Conservation (phyloP, 495 filamentous ascomycete genomes). For the Cercophora newfieldiana region DNA sequence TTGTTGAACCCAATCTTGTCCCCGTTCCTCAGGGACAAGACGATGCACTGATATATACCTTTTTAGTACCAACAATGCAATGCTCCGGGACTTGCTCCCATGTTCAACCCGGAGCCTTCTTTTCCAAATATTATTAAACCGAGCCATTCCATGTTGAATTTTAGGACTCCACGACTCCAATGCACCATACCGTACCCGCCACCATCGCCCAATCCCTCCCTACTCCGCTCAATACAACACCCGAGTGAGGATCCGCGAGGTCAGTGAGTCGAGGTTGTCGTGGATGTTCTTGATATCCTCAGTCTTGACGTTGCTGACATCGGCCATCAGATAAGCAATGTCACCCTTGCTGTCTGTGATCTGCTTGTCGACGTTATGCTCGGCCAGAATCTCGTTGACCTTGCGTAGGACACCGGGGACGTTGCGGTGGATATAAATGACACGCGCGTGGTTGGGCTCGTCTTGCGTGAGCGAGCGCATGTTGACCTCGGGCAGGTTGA, state of each 20-base stretch:
- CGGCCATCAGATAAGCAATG: slow-evolving; percentile 95
- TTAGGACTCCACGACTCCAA: slow-evolving; percentile 28
- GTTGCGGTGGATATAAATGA: slow-evolving; percentile 95
- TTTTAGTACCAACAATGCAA: background rate
- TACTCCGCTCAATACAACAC: slow-evolving; percentile 69
- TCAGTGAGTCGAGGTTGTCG: slow-evolving; percentile 75
- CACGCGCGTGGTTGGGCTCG: slow-evolving; percentile 81
- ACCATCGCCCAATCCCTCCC: background rate
- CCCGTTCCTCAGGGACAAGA: background rate
- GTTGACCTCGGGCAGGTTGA: slow-evolving; percentile 93
- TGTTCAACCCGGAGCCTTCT: no score
- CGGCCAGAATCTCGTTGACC: slow-evolving; percentile 88
- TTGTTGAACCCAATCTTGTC: background rate
- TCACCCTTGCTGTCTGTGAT: slow-evolving; percentile 94
- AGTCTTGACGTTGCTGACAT: slow-evolving; percentile 82
- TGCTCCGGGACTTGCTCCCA: background rate
- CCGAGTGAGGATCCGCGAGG: slow-evolving; percentile 82
- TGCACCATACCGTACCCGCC: slow-evolving; percentile 6
- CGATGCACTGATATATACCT: background rate
- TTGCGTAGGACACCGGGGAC: slow-evolving; percentile 89
- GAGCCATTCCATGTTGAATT: slow-evolving; percentile 15
- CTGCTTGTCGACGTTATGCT: slow-evolving; percentile 98
- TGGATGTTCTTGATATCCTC: slow-evolving; percentile 82
- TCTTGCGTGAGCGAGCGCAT: slow-evolving; percentile 84
- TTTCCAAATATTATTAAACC: background rate